A percentile compares a stretch with the other conserved stretches of the same genome.
Evolutionary conservation across 768 basidiomycete genomes (phyloP).

Genomic region (Lyophyllum decastes): DNA sequence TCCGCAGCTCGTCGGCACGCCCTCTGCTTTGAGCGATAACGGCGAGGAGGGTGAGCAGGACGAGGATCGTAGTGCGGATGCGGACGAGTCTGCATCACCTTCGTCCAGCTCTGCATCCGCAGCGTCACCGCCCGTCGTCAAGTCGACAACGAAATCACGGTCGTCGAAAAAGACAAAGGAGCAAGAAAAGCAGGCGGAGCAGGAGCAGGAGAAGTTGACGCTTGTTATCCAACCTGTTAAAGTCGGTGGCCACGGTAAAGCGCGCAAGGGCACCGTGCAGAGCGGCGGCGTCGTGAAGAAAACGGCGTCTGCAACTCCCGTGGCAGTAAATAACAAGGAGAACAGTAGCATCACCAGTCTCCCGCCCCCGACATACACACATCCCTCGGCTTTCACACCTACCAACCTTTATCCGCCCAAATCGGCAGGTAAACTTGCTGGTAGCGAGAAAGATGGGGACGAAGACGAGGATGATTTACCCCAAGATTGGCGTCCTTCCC

Average conservation of each 20-base stretch:
- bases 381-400: constrained; percentile 13
- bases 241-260: constrained; percentile 60
- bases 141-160: constrained; percentile 8
- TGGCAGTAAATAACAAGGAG: constrained; percentile 32
- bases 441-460: constrained; percentile 28
- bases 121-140: constrained; percentile 16
- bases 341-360: constrained; percentile 24
- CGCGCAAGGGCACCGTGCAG: constrained; percentile 67
- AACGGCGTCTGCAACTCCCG: constrained; percentile 23
- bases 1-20: constrained; percentile 75
- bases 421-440: not conserved
- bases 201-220: constrained; percentile 38
- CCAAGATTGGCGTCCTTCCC: constrained; percentile 83
- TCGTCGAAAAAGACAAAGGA: constrained; percentile 11
- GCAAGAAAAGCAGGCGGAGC: constrained; percentile 18
- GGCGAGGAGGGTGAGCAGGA: constrained; percentile 29
- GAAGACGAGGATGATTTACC: constrained; percentile 57
- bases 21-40: constrained; percentile 43
- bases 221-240: constrained; percentile 56
- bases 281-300: constrained; percentile 77
- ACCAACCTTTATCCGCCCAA: constrained; percentile 16
- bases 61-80: constrained; percentile 19
- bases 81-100: constrained; percentile 15
- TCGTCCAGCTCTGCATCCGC: constrained; percentile 1
- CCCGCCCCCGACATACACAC: constrained; percentile 17